A percentile compares a stretch with the other conserved stretches of the same genome.
phyloP scores from a whole-genome alignment of 805 yeast genomes.

The Scheffersomyces stipitis region DNA sequence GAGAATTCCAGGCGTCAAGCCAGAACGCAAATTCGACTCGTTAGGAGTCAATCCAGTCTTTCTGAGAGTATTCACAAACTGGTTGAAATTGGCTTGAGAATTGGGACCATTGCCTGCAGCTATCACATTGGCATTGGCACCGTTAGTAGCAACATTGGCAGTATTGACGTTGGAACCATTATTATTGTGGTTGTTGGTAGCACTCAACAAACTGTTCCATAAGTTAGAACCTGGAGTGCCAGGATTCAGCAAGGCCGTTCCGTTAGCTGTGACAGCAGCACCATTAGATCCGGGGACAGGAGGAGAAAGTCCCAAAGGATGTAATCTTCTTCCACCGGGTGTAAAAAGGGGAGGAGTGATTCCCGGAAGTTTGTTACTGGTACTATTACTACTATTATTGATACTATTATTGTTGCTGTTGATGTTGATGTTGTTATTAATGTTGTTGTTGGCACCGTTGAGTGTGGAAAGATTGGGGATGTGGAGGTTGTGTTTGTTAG shows the following conservation, averaged over 20 bases:
- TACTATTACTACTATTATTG: no score
- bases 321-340: conserved; percentile 60
- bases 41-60: conserved; percentile 73
- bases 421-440: no score
- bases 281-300: conserved; percentile 16
- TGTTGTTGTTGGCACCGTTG: no score
- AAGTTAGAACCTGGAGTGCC: conserved; percentile 52
- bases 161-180: conserved; percentile 6
- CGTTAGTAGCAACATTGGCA: conserved; percentile 4
- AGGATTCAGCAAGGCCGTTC: conserved; percentile 39
- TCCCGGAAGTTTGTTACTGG: conserved; percentile 26
- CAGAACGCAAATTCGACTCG: conserved; percentile 70
- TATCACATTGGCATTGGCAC: conserved; percentile 4
- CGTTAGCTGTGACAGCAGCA: conserved; percentile 11
- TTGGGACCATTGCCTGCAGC: conserved; percentile 4
- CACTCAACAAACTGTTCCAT: conserved; percentile 49
- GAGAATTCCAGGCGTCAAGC: conserved; percentile 61
- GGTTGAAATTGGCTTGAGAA: conserved; percentile 17
- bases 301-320: conserved; percentile 52
- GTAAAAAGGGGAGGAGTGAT: conserved; percentile 52
- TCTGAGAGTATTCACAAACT: conserved; percentile 29
- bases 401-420: no score
- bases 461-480: conserved; percentile 32
- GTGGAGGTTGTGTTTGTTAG: conserved; percentile 35
- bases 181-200: conserved; percentile 26